Base-by-base conservation (phyloP, 2,329 filamentous ascomycete species). In the Diplocarpon rosae region DNA sequence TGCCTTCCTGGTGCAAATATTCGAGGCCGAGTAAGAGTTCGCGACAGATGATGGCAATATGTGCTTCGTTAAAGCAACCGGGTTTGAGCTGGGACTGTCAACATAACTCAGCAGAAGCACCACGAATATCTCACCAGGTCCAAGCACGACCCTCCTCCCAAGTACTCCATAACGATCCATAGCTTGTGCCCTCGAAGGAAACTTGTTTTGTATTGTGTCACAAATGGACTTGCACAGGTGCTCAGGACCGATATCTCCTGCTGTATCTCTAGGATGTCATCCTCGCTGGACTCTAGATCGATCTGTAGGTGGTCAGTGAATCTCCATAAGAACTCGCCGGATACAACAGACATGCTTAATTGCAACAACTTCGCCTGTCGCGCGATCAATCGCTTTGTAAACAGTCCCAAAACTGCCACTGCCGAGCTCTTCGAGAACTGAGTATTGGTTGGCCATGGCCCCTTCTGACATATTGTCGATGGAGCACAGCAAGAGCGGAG, bases 161-260 rank as follows among this genome's bases (percentile, higher is more conserved):
- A 70, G 61, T 84, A 98, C 65, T 98, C 92, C 92, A 98, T 98
- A 47, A 96, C 87, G 61, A 98, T 98, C 92, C 92, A 98, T 70
- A 98, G 70, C 67, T 96, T 98, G 63, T 89, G 85, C 20, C 92
- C 92, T 56, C 86, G 80, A n/a, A 96, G 75, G 64, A 96, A 98
- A 61, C 89, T 95, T 16, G 86, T 85, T 63, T 89, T 93, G 72
- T 98, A 98, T 62, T 94, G 85, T 13, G 92, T 96, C 55, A 98
- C 88, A 64, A 84, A 93, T 38, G 85, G 83, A 62, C 89, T 95
- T 55, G 85, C 84, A 69, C 92, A 98, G 42, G 92, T 95, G 66
- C 89, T 92, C 49, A 98, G 73, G 29, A 98, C 84, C 2, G 87
- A 84, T 55, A 98, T 96, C 63, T 98, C 92, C 61, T 94, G 88